Conservation (phyloP, 768 basidiomycete genomes). For the Boletus reticuloceps region DNA sequence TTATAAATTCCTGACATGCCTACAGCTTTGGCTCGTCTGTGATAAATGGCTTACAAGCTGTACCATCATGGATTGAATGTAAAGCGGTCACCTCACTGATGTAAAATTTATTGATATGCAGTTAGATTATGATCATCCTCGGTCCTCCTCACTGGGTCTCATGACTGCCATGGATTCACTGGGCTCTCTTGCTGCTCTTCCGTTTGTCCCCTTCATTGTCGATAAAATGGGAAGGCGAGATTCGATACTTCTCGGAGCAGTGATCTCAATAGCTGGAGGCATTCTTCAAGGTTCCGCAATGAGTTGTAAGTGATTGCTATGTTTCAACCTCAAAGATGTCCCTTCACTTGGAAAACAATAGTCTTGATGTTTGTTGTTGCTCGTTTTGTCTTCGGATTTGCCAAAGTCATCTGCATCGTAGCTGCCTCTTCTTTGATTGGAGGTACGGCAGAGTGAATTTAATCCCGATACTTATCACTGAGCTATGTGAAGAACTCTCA, state of each 20-base stretch:
- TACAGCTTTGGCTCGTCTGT: slow-evolving; percentile 40
- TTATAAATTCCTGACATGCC: background rate
- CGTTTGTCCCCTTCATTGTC: slow-evolving; percentile 26
- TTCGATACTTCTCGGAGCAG: slow-evolving; percentile 7
- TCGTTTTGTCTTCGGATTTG: slow-evolving; percentile 3
- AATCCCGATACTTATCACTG: background rate
- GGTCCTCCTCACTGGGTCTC: slow-evolving; percentile 52
- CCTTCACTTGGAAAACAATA: background rate
- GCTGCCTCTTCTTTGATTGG: slow-evolving; percentile 20
- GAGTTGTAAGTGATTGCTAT: slow-evolving; percentile 2
- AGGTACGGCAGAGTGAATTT: slow-evolving; percentile 5
- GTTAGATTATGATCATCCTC: slow-evolving; percentile 52
- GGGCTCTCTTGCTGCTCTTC: slow-evolving; percentile 51
- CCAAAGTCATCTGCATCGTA: background rate
- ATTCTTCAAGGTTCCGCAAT: slow-evolving; percentile 10
- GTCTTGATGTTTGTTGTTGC: background rate
- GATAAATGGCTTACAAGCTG: slow-evolving; percentile 62
- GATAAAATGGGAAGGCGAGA: slow-evolving; percentile 9
- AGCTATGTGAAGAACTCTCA: slow-evolving; percentile 13
- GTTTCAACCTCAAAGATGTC: too few relatives aligned
- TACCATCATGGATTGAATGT: slow-evolving; percentile 56
- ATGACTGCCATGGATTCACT: slow-evolving; percentile 59
- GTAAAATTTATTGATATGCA: background rate
- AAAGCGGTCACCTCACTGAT: slow-evolving; percentile 7
- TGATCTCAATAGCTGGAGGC: slow-evolving; percentile 3